Base-by-base conservation (phyloP, 2,329 filamentous ascomycete genomes). In the Coniochaeta sp. region DNA sequence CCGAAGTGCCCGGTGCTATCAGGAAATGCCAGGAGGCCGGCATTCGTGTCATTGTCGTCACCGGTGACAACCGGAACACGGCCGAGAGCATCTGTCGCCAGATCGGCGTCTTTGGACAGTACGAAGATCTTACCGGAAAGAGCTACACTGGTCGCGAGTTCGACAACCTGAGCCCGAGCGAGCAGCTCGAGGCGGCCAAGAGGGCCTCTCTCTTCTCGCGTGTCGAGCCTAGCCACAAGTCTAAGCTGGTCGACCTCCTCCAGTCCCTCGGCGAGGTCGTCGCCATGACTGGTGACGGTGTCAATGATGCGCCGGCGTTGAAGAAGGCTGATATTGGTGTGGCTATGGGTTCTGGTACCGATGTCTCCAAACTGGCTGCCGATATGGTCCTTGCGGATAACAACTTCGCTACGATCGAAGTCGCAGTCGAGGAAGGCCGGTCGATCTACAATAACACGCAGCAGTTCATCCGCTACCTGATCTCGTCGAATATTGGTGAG, bases 401-500 rank as follows among this genome's bases (percentile, higher is more conserved):
- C 78, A 99, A 99, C 81, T 99, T 99, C 74, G 95, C 95, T 63
- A 99, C 95, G 3, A 99, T 99, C 67, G 91, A 96, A 73, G 82
- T 91, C 60, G 95, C 95, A 57, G 93, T 99, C 64, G 95, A 99
- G 74, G 95, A 99, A 77, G 95, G 95, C 59, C 89, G 95, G 64
- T 93, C 93, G 64, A 99, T 99, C 77, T 99, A 97, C 84, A 98
- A 95, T 87, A 99, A 99, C 82, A 99, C 95, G 6, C 95, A 99
- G 73, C 95, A 99, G 74, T 99, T 99, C 77, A 99, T 99, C 77
- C 91, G 96, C 57, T 99, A 99, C 74, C 84, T 99, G 63, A 99
- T 99, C 74, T 98, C 93, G 9, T 98, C 93, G 65, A 99, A 99
- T 79, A 99, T 99, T 66, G 96, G 95, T 69, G 95, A 99, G 75